Percentiles rank a stretch among this genome's conserved stretches.
Conservation (phyloP, 2,329 filamentous ascomycete genomes). For the Colletotrichum endophyticum region DNA sequence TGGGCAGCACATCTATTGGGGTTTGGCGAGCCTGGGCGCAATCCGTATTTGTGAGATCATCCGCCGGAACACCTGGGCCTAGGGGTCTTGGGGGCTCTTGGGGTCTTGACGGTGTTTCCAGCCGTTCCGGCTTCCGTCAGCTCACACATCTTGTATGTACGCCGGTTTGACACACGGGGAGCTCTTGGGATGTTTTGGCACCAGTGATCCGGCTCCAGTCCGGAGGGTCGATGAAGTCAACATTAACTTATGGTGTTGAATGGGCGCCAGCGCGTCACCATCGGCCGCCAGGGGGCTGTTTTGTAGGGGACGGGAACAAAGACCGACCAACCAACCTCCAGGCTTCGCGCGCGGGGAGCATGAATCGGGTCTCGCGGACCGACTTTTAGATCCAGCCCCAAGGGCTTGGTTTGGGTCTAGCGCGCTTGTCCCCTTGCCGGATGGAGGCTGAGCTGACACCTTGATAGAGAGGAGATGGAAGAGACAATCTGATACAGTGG, state of each 20-base stretch:
- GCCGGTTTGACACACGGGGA: neutral
- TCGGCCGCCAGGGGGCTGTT: neutral
- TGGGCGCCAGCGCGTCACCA: neutral
- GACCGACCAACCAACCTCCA: neutral
- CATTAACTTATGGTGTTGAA: neutral
- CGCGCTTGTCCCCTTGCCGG: neutral
- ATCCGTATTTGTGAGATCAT: slow-evolving; percentile 6
- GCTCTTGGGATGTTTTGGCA: neutral
- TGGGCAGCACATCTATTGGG: slow-evolving; percentile 13
- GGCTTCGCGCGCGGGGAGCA: neutral
- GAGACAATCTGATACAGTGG: slow-evolving; percentile 2
- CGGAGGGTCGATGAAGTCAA: neutral
- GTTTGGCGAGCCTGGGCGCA: slow-evolving; percentile 9
- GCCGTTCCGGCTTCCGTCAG: neutral
- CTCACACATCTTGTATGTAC: neutral
- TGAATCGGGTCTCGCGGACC: neutral
- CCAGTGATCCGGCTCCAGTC: neutral
- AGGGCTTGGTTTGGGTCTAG: neutral
- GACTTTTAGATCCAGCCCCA: neutral
- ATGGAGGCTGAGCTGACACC: neutral
- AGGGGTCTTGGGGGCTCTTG: neutral
- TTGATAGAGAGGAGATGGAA: neutral
- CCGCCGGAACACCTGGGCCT: neutral
- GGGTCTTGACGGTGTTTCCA: neutral
- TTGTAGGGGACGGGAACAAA: neutral